These are phyloP conservation scores for Phytophthora citrophthora DNA, from an alignment of 352 stramenopile species.

Conservation along the genomic window DNA sequence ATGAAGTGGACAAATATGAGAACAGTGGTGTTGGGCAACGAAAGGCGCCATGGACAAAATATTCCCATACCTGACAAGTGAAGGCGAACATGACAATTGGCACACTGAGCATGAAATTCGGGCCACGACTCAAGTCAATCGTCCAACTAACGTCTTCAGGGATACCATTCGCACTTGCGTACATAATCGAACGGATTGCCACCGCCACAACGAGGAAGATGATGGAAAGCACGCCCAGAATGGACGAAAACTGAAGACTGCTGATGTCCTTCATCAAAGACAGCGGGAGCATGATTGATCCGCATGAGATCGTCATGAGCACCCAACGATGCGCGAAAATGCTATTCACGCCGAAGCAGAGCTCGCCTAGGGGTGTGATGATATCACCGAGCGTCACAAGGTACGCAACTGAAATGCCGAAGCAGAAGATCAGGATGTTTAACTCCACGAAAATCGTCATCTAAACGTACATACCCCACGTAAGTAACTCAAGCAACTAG, in stretches of 20 bases:
- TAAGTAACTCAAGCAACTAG: not conserved
- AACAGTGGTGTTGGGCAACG: constrained; percentile 1
- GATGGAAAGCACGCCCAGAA: constrained; percentile 84
- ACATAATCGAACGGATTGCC: constrained; percentile 80
- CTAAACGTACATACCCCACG: constrained; percentile 24
- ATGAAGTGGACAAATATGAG: constrained; percentile 7
- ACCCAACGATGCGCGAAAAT: constrained; percentile 75
- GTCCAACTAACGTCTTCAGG: constrained; percentile 74
- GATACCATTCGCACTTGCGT: constrained; percentile 57
- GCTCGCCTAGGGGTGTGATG: constrained; percentile 73
- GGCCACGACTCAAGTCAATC: constrained; percentile 70
- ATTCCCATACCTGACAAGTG: constrained; percentile 70
- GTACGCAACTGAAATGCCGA: constrained; percentile 86
- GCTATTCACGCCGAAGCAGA: constrained; percentile 70
- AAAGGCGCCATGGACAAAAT: not conserved
- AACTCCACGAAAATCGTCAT: constrained; percentile 86
- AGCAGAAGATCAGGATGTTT: constrained; percentile 89
- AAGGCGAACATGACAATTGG: constrained; percentile 91
- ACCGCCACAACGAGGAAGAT: constrained; percentile 87
- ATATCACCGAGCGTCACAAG: constrained; percentile 87
- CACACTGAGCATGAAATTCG: constrained; percentile 87
- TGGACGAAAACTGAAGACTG: constrained; percentile 86
- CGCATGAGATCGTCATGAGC: constrained; percentile 82
- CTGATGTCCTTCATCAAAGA: constrained; percentile 87
- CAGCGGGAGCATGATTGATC: constrained; percentile 81